Conservation (phyloP, 306 rosid genomes). For the Vachellia collinsii region DNA sequence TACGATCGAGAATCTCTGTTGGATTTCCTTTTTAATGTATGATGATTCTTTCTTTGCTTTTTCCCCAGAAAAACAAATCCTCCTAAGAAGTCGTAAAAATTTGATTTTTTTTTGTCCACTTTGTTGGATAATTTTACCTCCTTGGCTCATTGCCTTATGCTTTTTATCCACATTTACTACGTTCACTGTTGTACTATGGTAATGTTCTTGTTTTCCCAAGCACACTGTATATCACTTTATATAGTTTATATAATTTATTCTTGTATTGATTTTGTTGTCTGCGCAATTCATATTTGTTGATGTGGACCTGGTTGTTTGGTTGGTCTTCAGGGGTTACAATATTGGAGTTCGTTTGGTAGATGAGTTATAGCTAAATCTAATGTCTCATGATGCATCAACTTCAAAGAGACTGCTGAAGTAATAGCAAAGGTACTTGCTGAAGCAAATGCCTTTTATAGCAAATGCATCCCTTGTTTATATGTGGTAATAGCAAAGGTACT, state of each 20-base stretch:
- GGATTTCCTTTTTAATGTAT: neutral
- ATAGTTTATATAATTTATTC: neutral
- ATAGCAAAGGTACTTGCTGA: slow-evolving; percentile 62
- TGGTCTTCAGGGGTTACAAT: slow-evolving; percentile 62
- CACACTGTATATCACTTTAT: neutral
- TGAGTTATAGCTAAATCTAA: slow-evolving; percentile 73
- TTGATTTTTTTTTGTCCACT: neutral
- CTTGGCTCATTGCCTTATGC: neutral
- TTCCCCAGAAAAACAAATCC: neutral
- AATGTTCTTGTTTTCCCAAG: neutral
- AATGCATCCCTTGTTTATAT: neutral
- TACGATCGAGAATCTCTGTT: slow-evolving; percentile 19
- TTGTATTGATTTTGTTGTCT: neutral
- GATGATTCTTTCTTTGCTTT: neutral
- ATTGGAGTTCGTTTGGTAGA: slow-evolving; percentile 67
- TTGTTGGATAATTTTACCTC: neutral
- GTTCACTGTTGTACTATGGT: neutral
- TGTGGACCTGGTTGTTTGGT: neutral
- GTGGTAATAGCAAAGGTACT: slow-evolving; percentile 69
- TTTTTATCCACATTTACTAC: neutral
- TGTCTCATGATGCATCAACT: slow-evolving; percentile 67
- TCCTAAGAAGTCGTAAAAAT: neutral
- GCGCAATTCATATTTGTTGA: neutral
- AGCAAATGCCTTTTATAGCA: neutral
- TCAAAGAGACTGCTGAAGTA: slow-evolving; percentile 72